Evolutionary conservation across 441 rosid genomes (phyloP).

Genomic region (Erodium texanum): DNA sequence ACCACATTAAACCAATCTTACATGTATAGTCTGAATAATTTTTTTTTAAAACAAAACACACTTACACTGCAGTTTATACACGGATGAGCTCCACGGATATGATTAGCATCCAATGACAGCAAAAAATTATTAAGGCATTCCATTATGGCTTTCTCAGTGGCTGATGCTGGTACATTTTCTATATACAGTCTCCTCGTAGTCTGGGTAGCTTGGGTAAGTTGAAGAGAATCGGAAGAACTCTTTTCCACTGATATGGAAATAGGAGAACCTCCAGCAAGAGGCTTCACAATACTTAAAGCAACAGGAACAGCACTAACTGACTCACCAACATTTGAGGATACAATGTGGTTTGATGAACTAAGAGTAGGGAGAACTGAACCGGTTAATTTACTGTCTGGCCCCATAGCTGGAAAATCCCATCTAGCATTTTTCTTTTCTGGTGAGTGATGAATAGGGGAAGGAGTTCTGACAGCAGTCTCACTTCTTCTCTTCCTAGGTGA

Average conservation of each 20-base stretch:
- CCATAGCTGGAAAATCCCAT: conserved; percentile 67
- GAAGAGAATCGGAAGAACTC: conserved; percentile 54
- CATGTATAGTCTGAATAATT: no score
- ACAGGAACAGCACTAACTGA: conserved; percentile 30
- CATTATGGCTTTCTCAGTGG: conserved; percentile 70
- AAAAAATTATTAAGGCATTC: conserved; percentile 53
- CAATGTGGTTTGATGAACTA: conserved; percentile 30
- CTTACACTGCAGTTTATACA: conserved; percentile 90
- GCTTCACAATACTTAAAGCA: conserved; percentile 33
- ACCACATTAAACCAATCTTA: conserved; percentile 14
- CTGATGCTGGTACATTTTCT: conserved; percentile 68
- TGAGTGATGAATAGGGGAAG: conserved; percentile 59
- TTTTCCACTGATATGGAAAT: conserved; percentile 29
- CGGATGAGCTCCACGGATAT: conserved; percentile 57
- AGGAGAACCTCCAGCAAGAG: conserved; percentile 35
- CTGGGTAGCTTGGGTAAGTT: conserved; percentile 75
- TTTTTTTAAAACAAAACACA: conserved; percentile 21
- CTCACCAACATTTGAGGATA: conserved; percentile 31
- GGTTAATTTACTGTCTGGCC: conserved; percentile 23
- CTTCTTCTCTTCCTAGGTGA: conserved; percentile 82
- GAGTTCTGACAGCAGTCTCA: conserved; percentile 52
- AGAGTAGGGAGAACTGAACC: conserved; percentile 35
- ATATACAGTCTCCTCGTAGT: conserved; percentile 78
- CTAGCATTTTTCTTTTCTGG: conserved; percentile 66
- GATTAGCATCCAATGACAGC: conserved; percentile 58